These are phyloP conservation scores for Sideroxylon spinosum DNA, from an alignment of 179 eudicot genomes.

Conservation along the genomic window DNA sequence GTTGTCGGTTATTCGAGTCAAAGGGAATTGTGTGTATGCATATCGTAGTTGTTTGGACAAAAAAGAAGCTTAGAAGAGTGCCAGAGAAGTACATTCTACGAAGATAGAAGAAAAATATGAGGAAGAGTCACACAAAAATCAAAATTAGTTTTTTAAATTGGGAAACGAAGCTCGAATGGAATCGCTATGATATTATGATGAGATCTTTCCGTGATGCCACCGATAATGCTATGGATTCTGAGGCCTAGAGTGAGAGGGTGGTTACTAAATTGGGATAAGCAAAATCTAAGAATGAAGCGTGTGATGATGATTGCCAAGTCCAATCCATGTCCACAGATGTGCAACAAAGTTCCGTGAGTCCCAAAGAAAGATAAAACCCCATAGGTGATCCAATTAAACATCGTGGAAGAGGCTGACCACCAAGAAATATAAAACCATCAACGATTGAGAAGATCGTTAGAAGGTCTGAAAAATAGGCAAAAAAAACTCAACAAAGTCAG, in stretches of 20 bases:
- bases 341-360: neutral
- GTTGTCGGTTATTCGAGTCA: neutral
- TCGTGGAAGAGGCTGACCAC: neutral
- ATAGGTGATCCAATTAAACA: neutral
- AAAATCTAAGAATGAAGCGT: neutral
- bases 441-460: neutral
- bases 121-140: neutral
- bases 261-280: neutral
- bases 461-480: neutral
- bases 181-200: neutral
- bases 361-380: neutral
- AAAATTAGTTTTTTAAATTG: neutral
- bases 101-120: slow-evolving; percentile 1
- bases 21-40: too few species aligned
- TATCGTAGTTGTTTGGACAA: neutral
- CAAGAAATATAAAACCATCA: neutral
- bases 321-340: neutral
- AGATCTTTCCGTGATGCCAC: neutral
- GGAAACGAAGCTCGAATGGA: neutral
- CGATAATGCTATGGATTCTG: neutral
- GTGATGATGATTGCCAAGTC: neutral
- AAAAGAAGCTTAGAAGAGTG: neutral
- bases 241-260: neutral
- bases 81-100: neutral
- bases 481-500: neutral